Percentiles rank a stretch among this genome's conserved stretches.
These are phyloP conservation scores for Vachellia pachyceras DNA, from an alignment of 306 rosid genomes.

Conservation along the genomic window DNA sequence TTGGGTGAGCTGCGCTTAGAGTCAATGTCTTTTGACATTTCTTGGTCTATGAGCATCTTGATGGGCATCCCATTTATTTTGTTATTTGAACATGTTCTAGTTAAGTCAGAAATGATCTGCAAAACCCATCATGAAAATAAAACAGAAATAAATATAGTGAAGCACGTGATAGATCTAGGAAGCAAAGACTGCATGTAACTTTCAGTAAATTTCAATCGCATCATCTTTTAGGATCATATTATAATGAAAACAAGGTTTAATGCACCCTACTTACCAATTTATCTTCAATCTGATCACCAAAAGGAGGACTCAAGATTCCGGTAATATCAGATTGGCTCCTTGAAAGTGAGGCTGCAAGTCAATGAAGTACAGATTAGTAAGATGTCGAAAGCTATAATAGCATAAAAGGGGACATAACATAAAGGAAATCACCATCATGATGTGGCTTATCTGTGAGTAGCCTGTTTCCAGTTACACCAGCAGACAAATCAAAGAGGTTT, in stretches of 20 bases:
- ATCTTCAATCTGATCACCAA: slow-evolving; percentile 72
- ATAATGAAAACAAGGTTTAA: slow-evolving; percentile 3
- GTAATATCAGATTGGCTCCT: slow-evolving; percentile 64
- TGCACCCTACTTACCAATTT: slow-evolving; percentile 53
- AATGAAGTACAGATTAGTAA: slow-evolving; percentile 36
- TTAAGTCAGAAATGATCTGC: slow-evolving; percentile 46
- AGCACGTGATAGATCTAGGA: not conserved
- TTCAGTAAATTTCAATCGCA: not conserved
- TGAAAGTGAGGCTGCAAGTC: slow-evolving; percentile 61
- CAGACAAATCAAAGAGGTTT: slow-evolving; percentile 76
- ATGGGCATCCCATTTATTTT: slow-evolving; percentile 63
- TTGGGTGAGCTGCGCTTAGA: slow-evolving; percentile 69
- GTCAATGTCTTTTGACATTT: slow-evolving; percentile 76
- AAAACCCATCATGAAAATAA: slow-evolving; percentile 29
- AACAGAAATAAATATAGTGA: slow-evolving; percentile 16
- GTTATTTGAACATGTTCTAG: slow-evolving; percentile 51
- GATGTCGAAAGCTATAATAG: slow-evolving; percentile 26
- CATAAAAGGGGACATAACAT: slow-evolving; percentile 9
- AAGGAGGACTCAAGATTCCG: not conserved
- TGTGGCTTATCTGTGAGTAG: slow-evolving; percentile 82
- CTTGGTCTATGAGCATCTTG: slow-evolving; percentile 80
- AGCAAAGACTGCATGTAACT: slow-evolving; percentile 1
- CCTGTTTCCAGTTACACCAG: slow-evolving; percentile 73
- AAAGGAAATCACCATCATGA: slow-evolving; percentile 62
- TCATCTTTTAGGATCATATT: not conserved